Evolutionary conservation across 257 asterid species (phyloP), one percentile per base, ranked within the genome.

Genomic region (Ilex asprella): DNA sequence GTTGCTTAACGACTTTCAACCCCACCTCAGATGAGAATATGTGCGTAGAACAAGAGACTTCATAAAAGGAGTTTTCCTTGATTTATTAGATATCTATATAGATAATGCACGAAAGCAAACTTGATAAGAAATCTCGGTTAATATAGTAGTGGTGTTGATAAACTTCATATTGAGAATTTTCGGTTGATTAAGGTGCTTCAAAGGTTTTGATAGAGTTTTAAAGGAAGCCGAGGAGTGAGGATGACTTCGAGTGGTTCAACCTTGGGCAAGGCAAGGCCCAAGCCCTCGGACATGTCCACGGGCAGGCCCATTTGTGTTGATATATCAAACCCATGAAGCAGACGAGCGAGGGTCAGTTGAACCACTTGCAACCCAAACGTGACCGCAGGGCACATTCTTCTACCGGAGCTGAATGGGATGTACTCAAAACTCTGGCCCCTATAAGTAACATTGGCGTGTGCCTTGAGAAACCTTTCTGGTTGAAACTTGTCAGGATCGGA

Each of bases 371-470:
- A 12, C 0, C 69, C 90, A 8, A 75, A 81, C 5, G 44, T 64
- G 64, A 78, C 63, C 0, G 69, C 90, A 0, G 87, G 89, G 49
- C 89, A 82, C 76, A 77, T 75, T 65, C 87, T 77, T 63, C 89
- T 67, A 0, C 89, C 89, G 0, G 84, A 69, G 30, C 89, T 70
- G 52, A 85, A 85, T 0, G 94, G 94, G 13, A 83, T 66, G 56
- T 61, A 78, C 78, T 81, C 88, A 16, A 65, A 76, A 51, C 55
- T 43, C 1, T 71, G 75, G 0, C 89, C 94, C 63, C n/a, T 69
- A 11, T 54, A 73, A 68, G 64, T 53, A 13, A 69, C 30, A 0
- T 70, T 31, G 0, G 2, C 35, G 2, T 71, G 71, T 55, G 60
- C 67, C 0, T 74, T 51, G 1, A 77, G 2, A 60, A 86, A 85